Percentiles rank a stretch among this genome's conserved stretches.
Conservation (phyloP, 31 red algal genomes). For the Bonnemaisonia californica region DNA sequence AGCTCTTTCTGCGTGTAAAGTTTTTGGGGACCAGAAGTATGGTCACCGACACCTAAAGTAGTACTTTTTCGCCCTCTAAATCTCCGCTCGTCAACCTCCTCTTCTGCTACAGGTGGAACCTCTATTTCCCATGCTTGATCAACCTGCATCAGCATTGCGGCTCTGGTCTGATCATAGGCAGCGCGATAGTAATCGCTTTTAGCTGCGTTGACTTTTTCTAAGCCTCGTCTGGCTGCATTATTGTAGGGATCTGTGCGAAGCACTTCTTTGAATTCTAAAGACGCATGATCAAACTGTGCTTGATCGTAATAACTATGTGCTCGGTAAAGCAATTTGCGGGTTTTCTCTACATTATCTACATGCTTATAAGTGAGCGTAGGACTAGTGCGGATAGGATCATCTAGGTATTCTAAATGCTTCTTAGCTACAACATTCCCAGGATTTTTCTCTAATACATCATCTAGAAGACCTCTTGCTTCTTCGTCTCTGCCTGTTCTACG, state of each 20-base stretch:
- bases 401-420: not conserved
- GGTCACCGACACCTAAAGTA: too few relatives aligned
- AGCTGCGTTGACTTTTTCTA: not conserved
- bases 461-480: not conserved
- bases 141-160: not conserved
- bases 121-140: slow-evolving; percentile 13
- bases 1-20: too few relatives aligned
- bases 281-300: not conserved
- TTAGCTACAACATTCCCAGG: not conserved
- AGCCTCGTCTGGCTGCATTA: not conserved
- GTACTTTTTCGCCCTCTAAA: too few relatives aligned
- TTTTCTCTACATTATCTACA: not conserved
- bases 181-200: slow-evolving; percentile 4
- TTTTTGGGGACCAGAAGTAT: too few relatives aligned
- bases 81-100: not conserved
- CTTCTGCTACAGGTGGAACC: not conserved
- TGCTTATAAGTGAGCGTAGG: not conserved
- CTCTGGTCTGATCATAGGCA: slow-evolving; percentile 4
- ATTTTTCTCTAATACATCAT: not conserved
- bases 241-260: slow-evolving; percentile 6
- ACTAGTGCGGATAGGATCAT: slow-evolving; percentile 4
- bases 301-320: not conserved
- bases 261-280: slow-evolving; percentile 7
- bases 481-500: not conserved
- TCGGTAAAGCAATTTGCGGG: not conserved